phyloP scores from a whole-genome alignment of 1,139 yeast species.

The Debaryomycetaceae sp. region DNA sequence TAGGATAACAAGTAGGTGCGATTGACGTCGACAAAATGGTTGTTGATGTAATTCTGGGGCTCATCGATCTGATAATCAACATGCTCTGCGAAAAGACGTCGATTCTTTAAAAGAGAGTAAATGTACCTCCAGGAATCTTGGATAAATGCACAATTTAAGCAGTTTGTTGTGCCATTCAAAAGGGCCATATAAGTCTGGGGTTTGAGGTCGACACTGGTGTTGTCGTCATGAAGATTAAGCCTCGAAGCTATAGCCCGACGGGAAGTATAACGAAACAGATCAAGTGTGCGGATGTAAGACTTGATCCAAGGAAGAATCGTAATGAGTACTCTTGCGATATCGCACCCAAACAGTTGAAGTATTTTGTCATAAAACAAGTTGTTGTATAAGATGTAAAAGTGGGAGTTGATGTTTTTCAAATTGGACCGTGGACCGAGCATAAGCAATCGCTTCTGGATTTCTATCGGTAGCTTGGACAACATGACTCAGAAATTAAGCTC shows the following conservation, averaged over 20 bases:
- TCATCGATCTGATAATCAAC: conserved; percentile 41
- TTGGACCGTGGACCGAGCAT: conserved; percentile 30
- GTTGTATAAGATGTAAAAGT: conserved; percentile 39
- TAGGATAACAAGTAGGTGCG: conserved; percentile 41
- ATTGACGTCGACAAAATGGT: conserved; percentile 36
- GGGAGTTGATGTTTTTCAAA: conserved; percentile 29
- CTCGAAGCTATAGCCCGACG: conserved; percentile 26
- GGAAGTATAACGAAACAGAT: conserved; percentile 28
- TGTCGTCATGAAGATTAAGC: conserved; percentile 11
- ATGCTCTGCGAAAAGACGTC: conserved; percentile 42
- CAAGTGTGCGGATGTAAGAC: conserved; percentile 36
- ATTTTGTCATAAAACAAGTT: conserved; percentile 35
- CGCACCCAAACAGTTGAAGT: conserved; percentile 32
- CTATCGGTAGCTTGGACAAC: conserved; percentile 30
- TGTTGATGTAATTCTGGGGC: conserved; percentile 34
- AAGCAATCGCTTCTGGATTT: conserved; percentile 35
- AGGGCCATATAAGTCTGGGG: conserved; percentile 1
- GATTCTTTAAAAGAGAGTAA: conserved; percentile 38
- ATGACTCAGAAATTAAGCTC: no score
- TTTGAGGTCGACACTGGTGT: neutral
- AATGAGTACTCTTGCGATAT: conserved; percentile 15
- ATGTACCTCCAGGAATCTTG: conserved; percentile 48
- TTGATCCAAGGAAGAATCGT: conserved; percentile 31
- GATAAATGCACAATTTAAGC: conserved; percentile 22
- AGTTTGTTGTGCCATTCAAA: conserved; percentile 4